phyloP scores from a whole-genome alignment of 2,329 filamentous ascomycete species.

The Chaetothyriales sp. region DNA sequence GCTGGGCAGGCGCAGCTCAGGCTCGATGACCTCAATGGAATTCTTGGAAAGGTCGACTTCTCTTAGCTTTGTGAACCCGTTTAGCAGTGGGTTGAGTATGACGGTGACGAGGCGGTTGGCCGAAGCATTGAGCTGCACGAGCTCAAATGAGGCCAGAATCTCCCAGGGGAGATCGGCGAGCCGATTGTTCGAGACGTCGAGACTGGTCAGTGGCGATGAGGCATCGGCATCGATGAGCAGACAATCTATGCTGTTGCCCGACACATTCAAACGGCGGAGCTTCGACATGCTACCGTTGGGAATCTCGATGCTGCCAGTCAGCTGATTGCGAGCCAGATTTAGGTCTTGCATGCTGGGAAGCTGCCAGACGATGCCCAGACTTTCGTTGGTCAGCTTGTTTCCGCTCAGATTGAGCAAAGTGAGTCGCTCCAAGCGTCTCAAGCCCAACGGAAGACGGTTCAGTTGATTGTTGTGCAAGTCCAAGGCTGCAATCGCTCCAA shows the following conservation, averaged over 20 bases:
- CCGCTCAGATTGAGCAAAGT: constrained; percentile 74
- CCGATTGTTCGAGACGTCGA: constrained; percentile 69
- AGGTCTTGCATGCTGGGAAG: constrained; percentile 63
- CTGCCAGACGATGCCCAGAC: constrained; percentile 59
- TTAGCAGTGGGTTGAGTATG: constrained; percentile 10
- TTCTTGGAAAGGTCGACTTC: constrained; percentile 68
- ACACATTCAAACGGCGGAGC: constrained; percentile 69
- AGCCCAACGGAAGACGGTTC: constrained; percentile 56
- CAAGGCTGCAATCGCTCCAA: constrained; percentile 65
- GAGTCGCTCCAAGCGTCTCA: constrained; percentile 59
- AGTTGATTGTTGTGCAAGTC: constrained; percentile 81
- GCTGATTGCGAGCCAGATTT: constrained; percentile 63
- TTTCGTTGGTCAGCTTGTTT: constrained; percentile 62
- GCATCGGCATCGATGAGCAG: constrained; percentile 51
- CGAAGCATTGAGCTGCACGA: constrained; percentile 55
- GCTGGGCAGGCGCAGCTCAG: constrained; percentile 51
- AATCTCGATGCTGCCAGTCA: constrained; percentile 54
- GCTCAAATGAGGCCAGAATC: constrained; percentile 4
- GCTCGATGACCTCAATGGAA: constrained; percentile 43
- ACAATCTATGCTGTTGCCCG: constrained; percentile 61
- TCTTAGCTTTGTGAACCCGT: constrained; percentile 58
- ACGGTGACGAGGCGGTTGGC: constrained; percentile 54
- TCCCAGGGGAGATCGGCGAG: constrained; percentile 51
- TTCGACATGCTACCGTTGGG: constrained; percentile 51
- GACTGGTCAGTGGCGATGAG: constrained; percentile 51